Evolutionary conservation across 2,329 filamentous ascomycete genomes (phyloP).

Genomic region (Periconia digitata): DNA sequence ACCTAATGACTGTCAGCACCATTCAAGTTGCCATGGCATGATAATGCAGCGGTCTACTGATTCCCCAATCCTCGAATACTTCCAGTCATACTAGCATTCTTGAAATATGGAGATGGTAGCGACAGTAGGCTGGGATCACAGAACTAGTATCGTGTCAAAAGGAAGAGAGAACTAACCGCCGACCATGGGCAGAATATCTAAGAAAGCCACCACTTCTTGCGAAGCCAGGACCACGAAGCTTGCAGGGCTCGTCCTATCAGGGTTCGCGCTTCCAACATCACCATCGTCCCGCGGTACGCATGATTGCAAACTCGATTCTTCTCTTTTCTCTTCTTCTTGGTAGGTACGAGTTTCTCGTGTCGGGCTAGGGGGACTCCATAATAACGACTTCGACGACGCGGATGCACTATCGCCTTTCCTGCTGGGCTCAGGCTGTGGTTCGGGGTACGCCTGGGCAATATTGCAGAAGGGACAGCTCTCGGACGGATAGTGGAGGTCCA

Average conservation of each 20-base stretch:
- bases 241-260: slow-evolving; percentile 40
- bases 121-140: no score
- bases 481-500: slow-evolving; percentile 43
- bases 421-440: slow-evolving; percentile 7
- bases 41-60: no score
- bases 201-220: slow-evolving; percentile 76
- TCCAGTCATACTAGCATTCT: no score
- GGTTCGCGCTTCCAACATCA: slow-evolving; percentile 16
- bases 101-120: no score
- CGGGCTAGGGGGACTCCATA: slow-evolving; percentile 7
- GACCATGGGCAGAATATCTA: slow-evolving; percentile 89
- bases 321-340: not conserved
- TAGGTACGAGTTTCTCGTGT: not conserved
- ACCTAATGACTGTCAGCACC: slow-evolving; percentile 9
- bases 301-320: slow-evolving; percentile 12
- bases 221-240: slow-evolving; percentile 74
- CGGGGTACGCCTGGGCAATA: slow-evolving; percentile 56
- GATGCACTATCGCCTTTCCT: not conserved
- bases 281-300: slow-evolving; percentile 22
- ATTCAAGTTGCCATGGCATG: not conserved
- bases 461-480: slow-evolving; percentile 60
- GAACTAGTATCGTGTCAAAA: no score
- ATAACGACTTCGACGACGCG: slow-evolving; percentile 4
- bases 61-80: no score
- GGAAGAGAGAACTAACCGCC: slow-evolving; percentile 51